phyloP scores from a whole-genome alignment of 2,329 filamentous ascomycete genomes.

The Chrysosphaeria jannelii region DNA sequence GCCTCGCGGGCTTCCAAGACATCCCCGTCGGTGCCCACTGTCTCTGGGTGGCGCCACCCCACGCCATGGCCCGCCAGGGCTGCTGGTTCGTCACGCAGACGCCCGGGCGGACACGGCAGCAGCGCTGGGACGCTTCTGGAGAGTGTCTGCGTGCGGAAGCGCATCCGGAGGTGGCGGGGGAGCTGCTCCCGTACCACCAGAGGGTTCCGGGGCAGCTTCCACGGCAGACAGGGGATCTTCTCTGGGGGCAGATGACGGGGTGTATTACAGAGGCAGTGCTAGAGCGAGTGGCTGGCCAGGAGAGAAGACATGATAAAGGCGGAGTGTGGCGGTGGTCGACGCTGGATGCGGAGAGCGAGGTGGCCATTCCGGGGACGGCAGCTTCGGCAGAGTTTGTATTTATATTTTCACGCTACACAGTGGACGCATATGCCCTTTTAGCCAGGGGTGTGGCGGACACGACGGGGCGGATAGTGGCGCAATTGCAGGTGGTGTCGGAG shows the following conservation, averaged over 20 bases:
- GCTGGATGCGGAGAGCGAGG: slow-evolving; percentile 15
- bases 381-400: slow-evolving; percentile 15
- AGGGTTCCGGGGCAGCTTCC: too few species aligned
- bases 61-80: slow-evolving; percentile 19
- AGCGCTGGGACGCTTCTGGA: background rate
- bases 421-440: slow-evolving; percentile 11
- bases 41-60: slow-evolving; percentile 23
- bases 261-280: slow-evolving; percentile 16
- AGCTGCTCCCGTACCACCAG: too few species aligned
- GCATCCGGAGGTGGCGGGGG: too few species aligned
- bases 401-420: slow-evolving; percentile 14
- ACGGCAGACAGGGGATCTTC: too few species aligned
- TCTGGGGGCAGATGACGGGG: slow-evolving; percentile 22
- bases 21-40: slow-evolving; percentile 26
- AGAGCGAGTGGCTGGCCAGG: slow-evolving; percentile 16
- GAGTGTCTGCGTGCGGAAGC: too few species aligned
- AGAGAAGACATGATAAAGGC: too few species aligned
- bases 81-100: slow-evolving; percentile 21
- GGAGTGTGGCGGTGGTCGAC: too few species aligned
- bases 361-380: slow-evolving; percentile 10
- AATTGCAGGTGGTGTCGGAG: too few species aligned
- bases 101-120: background rate
- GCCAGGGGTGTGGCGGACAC: too few species aligned
- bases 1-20: slow-evolving; percentile 16
- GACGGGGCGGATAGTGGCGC: slow-evolving; percentile 6